Conservation (phyloP, 495 filamentous ascomycete genomes). For the Aspergillus cristatus region DNA sequence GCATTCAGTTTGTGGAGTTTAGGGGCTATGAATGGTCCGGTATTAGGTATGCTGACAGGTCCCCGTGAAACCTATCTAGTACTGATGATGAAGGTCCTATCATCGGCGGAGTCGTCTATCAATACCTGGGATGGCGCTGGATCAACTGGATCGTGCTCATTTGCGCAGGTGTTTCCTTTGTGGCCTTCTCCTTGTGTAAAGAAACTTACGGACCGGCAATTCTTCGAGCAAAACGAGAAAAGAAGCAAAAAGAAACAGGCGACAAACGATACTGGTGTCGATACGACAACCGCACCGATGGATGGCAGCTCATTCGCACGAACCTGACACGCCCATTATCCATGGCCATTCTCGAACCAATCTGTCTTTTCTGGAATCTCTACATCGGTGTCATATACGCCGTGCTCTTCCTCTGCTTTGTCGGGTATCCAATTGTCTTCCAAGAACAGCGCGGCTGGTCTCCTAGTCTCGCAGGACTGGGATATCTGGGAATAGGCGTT, state of each 20-base stretch:
- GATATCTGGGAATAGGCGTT: slow-evolving; percentile 62
- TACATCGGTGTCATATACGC: slow-evolving; percentile 63
- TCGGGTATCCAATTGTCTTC: slow-evolving; percentile 65
- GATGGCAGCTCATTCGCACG: slow-evolving; percentile 32
- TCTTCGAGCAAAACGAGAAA: slow-evolving; percentile 46
- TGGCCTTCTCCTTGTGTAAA: slow-evolving; percentile 40
- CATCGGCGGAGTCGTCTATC: slow-evolving; percentile 61
- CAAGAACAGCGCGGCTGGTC: slow-evolving; percentile 59
- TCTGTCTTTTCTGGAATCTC: slow-evolving; percentile 56
- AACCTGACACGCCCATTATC: slow-evolving; percentile 58
- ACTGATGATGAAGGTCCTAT: slow-evolving; percentile 37
- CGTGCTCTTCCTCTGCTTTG: slow-evolving; percentile 65
- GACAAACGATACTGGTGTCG: slow-evolving; percentile 57
- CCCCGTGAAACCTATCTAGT: slow-evolving; percentile 17
- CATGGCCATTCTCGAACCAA: slow-evolving; percentile 62
- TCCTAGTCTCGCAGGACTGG: slow-evolving; percentile 52
- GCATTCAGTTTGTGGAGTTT: slow-evolving; percentile 60
- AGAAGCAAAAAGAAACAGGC: slow-evolving; percentile 49
- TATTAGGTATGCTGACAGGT: slow-evolving; percentile 14
- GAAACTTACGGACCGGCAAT: slow-evolving; percentile 67
- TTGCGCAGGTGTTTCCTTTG: slow-evolving; percentile 40
- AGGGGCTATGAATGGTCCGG: slow-evolving; percentile 59
- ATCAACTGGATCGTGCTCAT: slow-evolving; percentile 74
- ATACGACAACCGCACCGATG: slow-evolving; percentile 45
- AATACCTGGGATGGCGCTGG: slow-evolving; percentile 74